Base-by-base conservation (phyloP, 345 rosid genomes). In the Noccaea bulbosa region DNA sequence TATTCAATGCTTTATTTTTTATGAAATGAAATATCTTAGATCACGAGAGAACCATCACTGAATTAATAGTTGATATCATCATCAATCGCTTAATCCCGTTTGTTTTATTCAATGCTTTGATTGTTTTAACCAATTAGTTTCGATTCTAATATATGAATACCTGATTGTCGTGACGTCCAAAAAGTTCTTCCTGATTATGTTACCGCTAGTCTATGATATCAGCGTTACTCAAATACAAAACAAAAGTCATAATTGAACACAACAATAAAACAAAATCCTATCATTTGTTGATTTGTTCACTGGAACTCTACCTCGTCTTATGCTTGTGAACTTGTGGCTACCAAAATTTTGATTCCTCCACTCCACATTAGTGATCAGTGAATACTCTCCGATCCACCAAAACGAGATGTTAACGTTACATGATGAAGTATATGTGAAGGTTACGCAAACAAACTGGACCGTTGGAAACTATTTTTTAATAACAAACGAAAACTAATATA, bases 391-490 rank as follows among this genome's bases (percentile, higher is more conserved):
- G 30, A 67, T 74, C 60, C 50, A 74, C 56, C 62, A 50, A 34
- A 15, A 24, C 11, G 48, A 43, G 78, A 69, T 69, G 69, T 45
- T 53, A 62, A 75, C 78, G 74, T 75, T 67, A 46, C 9, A 44
- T 62, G 39, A 44, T 62, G 39, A 61, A 53, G 69, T 68, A 14
- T 53, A 14, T 67, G 48, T 17, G 8, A 74, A 44, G 58, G 39
- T 44, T 75, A 75, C 78, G 74, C 52, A 62, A 75, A 61, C 39
- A 62, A 69, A 52, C 27, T 46, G 45, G 70, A 75, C 78, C 78
- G 78, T 69, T 11, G 20, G 48, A 68, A 59, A 60, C 27, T 51
- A 7, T 49, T 30, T 35, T 54, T 44, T 5, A 9, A 1, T 7
- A 50, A 3, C 38, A 60, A 63, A 57, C 2, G n/a, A 17, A 14